phyloP scores from a whole-genome alignment of 2,329 filamentous ascomycete species.

The Leptographium flavum region DNA sequence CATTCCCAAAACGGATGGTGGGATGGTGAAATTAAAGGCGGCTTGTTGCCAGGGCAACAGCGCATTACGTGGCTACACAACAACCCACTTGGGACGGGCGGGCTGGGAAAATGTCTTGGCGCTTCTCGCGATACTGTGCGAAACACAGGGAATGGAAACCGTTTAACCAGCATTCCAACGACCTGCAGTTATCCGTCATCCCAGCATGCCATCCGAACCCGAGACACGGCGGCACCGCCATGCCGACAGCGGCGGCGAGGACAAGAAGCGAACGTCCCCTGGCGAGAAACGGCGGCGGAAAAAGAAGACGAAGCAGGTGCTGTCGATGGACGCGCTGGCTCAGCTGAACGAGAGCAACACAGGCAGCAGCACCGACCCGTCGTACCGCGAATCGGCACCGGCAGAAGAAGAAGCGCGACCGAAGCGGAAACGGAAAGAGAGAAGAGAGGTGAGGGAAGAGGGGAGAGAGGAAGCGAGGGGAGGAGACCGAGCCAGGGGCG shows the following conservation, averaged over 20 bases:
- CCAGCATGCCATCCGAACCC: neutral
- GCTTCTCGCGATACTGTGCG: no score
- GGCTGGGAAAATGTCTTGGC: neutral
- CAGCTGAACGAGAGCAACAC: conserved; percentile 3
- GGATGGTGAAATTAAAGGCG: no score
- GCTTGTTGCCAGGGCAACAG: neutral
- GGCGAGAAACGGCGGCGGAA: neutral
- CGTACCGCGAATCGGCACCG: neutral
- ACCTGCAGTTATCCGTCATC: neutral
- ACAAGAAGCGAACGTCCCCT: neutral
- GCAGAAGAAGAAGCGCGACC: neutral
- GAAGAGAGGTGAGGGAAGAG: no score
- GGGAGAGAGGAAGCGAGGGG: no score
- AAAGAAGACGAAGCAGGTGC: neutral
- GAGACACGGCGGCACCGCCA: neutral
- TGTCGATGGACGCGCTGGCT: conserved; percentile 5
- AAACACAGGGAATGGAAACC: neutral
- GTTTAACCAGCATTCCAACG: neutral
- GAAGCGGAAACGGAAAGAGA: neutral
- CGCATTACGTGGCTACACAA: neutral
- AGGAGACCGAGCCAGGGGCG: no score
- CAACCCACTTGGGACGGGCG: no score
- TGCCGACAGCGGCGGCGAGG: neutral
- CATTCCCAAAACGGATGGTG: no score
- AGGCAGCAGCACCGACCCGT: neutral